Evolutionary conservation across 2,329 filamentous ascomycete species (phyloP), one percentile per base, ranked within the genome.

Genomic region (Colletotrichum lindemuthianum): DNA sequence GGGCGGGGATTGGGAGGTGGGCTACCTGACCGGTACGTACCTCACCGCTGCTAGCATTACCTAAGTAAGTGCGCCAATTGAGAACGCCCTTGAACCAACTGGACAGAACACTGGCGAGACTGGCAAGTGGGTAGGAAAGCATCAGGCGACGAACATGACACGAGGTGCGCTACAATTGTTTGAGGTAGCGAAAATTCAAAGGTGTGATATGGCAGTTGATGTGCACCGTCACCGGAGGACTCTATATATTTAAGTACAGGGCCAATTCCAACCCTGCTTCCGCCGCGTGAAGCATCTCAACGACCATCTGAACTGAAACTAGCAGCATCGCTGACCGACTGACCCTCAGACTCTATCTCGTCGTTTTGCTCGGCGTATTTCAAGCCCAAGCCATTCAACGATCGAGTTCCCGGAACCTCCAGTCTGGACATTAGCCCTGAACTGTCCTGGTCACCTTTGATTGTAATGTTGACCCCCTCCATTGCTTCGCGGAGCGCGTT

Each of bases 401-500:
- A 59, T 63, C 71, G 72, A 6, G 69, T 68, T 10, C 56, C 39
- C 10, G 68, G 59, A 37, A 68, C 47, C 32, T 50, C 63, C 32
- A 68, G 58, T 41, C 65, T 56, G 37, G 60, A 59, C 51, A 68
- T 66, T 33, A 66, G 37, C 33, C 63, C 63, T 16, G 43, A 53
- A n/a, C 24, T 54, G 32, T 60, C 37, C 41, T 63, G 54, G 15
- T 58, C 56, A 13, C 56, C 52, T 33, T 74, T 77, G 37, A 75
- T 68, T 13, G 72, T 70, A 41, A 79, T 74, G 51, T 86, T 84
- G 7, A 88, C 85, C 76, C 88, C 81, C 69, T 87, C 85, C 76
- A 96, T 83, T 2, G 91, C 91, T 70, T 90, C 87, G 58, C 87
- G 83, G 52, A 99, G 82, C 48, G 92, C 95, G 69, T 90, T 88